phyloP scores from a whole-genome alignment of 139 green algal species.

The Limnomonas spitsbergensis region DNA sequence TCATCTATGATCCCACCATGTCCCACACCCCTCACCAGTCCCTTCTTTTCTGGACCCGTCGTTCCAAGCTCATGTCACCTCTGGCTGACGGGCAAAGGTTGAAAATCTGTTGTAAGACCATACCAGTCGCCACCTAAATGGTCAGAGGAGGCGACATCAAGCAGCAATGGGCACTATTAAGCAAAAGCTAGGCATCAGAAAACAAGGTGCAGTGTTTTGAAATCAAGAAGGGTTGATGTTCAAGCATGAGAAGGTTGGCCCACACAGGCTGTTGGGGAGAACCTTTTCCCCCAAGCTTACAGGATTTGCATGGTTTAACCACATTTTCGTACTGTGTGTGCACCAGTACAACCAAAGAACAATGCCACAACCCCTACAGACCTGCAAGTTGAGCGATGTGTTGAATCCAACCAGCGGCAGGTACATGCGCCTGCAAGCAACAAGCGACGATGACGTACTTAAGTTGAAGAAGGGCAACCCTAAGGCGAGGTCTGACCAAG shows the following conservation, averaged over 20 bases:
- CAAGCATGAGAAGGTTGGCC: neutral
- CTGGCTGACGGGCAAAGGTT: constrained; percentile 15
- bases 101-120: constrained; percentile 43
- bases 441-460: neutral
- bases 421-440: constrained; percentile 35
- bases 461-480: too few relatives aligned
- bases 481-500: too few relatives aligned
- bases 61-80: constrained; percentile 24
- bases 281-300: neutral
- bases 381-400: constrained; percentile 38
- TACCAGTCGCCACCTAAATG: constrained; percentile 33
- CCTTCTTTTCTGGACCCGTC: constrained; percentile 1
- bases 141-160: neutral
- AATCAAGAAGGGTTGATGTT: neutral
- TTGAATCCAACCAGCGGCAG: constrained; percentile 54
- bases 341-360: neutral
- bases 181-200: neutral
- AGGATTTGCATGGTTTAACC: too few relatives aligned
- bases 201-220: neutral
- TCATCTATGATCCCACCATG: neutral
- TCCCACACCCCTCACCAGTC: constrained; percentile 16
- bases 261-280: neutral
- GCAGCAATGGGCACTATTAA: neutral
- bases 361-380: constrained; percentile 2
- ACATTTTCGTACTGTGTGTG: too few relatives aligned